Conservation (phyloP, 1,139 yeast species). For the Suhomyces yuchorum region DNA sequence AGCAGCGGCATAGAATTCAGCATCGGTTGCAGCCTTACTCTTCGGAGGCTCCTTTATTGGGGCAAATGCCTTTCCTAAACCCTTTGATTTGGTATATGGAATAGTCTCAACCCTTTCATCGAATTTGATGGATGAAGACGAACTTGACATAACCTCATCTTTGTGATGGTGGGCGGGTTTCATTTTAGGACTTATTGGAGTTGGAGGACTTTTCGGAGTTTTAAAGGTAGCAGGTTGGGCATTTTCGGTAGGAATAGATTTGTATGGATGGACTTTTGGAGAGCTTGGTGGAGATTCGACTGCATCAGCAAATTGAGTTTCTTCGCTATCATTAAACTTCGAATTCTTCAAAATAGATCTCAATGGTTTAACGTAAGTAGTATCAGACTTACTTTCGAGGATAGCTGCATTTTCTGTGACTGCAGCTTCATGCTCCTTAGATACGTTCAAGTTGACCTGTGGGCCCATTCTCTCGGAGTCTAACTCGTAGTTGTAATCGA, state of each 20-base stretch:
- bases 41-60: constrained; percentile 10
- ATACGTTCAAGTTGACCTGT: constrained; percentile 8
- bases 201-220: constrained; percentile 10
- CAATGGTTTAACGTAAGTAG: constrained; percentile 24
- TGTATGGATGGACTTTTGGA: constrained; percentile 15
- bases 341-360: constrained; percentile 39
- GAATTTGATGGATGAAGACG: constrained; percentile 41
- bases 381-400: constrained; percentile 5
- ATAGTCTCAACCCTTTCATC: constrained; percentile 45
- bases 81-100: constrained; percentile 18
- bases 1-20: constrained; percentile 38
- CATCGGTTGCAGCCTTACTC: constrained; percentile 11
- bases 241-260: constrained; percentile 9
- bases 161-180: constrained; percentile 1
- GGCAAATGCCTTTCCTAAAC: constrained; percentile 8
- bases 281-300: constrained; percentile 1
- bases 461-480: constrained; percentile 21
- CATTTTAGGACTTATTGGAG: not conserved
- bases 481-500: constrained; percentile 44
- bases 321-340: constrained; percentile 16
- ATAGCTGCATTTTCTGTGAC: constrained; percentile 11
- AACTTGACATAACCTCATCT: constrained; percentile 11
- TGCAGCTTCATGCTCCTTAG: constrained; percentile 1
- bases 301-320: constrained; percentile 17
- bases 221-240: constrained; percentile 8